phyloP scores from a whole-genome alignment of 768 basidiomycete genomes.

The Fistulinella prunicolor region DNA sequence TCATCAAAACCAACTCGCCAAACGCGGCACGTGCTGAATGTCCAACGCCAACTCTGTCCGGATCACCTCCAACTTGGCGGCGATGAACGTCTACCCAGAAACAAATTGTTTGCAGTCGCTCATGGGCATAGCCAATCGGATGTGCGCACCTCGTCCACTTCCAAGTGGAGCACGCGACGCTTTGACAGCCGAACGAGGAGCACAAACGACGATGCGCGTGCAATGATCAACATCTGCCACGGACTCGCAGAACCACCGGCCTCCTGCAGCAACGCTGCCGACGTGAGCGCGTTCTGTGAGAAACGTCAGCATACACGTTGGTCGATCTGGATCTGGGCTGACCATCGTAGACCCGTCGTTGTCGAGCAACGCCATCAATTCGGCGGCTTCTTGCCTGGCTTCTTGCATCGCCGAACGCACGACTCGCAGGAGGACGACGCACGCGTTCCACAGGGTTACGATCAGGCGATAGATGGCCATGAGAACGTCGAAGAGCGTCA shows the following conservation, averaged over 20 bases:
- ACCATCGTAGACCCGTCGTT: conserved; percentile 8
- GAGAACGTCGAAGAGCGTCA: conserved; percentile 3
- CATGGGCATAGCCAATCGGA: neutral
- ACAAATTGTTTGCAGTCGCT: neutral
- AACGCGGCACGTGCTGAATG: conserved; percentile 9
- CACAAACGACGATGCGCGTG: conserved; percentile 17
- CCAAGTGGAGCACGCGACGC: conserved; percentile 20
- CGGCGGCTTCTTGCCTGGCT: conserved; percentile 17
- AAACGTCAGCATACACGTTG: neutral
- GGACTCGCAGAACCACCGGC: neutral
- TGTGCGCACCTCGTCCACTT: conserved; percentile 23
- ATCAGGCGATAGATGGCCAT: conserved; percentile 4
- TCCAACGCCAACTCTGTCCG: conserved; percentile 11
- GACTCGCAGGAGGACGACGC: conserved; percentile 9
- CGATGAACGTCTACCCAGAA: conserved; percentile 13
- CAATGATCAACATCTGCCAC: conserved; percentile 22
- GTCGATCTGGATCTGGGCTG: neutral
- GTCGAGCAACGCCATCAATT: conserved; percentile 16
- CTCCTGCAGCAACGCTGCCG: neutral
- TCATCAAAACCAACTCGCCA: conserved; percentile 11
- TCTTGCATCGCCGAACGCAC: conserved; percentile 7
- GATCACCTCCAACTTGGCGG: conserved; percentile 20
- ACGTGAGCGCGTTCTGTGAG: conserved; percentile 9
- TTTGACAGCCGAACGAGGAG: conserved; percentile 18
- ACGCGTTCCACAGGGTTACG: conserved; percentile 12